Percentiles rank a stretch among this genome's conserved stretches.
Evolutionary conservation across 2,329 filamentous ascomycete genomes (phyloP).

Genomic region (Diplodia seriata): DNA sequence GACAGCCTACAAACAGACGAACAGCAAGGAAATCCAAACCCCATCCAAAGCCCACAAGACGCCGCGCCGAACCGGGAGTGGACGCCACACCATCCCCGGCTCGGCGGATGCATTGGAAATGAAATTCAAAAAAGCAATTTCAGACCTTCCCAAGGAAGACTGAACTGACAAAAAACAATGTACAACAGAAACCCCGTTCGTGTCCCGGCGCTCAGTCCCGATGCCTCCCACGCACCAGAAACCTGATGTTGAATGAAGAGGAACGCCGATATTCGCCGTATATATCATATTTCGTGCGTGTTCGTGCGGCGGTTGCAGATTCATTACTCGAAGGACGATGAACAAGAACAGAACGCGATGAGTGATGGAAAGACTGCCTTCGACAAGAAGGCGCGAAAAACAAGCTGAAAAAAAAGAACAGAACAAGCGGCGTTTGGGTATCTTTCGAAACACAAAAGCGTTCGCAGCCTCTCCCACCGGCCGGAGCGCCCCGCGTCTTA

Average conservation of each 20-base stretch:
- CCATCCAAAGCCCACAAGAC: slow-evolving; percentile 3
- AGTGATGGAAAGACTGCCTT: background rate
- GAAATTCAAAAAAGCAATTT: background rate
- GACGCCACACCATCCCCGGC: slow-evolving; percentile 16
- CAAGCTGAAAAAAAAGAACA: background rate
- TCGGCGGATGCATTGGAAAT: slow-evolving; percentile 4
- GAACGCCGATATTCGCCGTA: slow-evolving; percentile 16
- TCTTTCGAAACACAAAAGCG: slow-evolving; percentile 30
- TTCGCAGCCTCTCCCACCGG: slow-evolving; percentile 32
- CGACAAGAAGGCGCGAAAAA: background rate
- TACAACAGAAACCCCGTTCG: background rate
- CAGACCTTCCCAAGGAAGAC: background rate
- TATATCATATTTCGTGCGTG: background rate
- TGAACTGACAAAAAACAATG: background rate
- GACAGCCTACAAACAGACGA: background rate
- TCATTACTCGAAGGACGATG: slow-evolving; percentile 3
- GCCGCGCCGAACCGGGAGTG: slow-evolving; percentile 10
- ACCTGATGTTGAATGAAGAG: background rate
- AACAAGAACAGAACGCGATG: background rate
- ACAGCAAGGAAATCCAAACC: background rate
- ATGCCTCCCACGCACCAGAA: slow-evolving; percentile 25
- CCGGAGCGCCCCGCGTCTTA: slow-evolving; percentile 32
- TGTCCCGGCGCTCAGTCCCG: background rate
- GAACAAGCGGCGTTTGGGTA: slow-evolving; percentile 18
- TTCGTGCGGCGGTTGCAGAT: background rate